phyloP scores from a whole-genome alignment of 2,329 filamentous ascomycete genomes.

The Diaporthe sp. region DNA sequence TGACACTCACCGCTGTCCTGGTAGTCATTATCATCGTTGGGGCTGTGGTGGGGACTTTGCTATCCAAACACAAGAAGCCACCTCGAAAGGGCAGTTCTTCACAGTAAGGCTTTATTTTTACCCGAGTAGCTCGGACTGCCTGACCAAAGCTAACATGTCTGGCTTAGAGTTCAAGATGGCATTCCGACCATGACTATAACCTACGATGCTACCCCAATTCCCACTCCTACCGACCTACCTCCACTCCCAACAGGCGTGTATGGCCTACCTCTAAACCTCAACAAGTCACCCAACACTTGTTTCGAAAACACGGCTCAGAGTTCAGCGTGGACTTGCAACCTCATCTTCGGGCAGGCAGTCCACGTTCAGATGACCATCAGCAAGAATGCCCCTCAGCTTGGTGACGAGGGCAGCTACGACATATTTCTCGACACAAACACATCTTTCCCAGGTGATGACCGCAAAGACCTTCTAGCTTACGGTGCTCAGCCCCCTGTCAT shows the following conservation, averaged over 20 bases:
- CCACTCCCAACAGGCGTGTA: slow-evolving; percentile 66
- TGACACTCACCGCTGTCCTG: slow-evolving; percentile 59
- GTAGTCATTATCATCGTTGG: slow-evolving; percentile 67
- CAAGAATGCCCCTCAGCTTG: slow-evolving; percentile 40
- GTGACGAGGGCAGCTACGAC: slow-evolving; percentile 49
- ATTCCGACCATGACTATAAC: slow-evolving; percentile 48
- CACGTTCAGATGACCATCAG: slow-evolving; percentile 51
- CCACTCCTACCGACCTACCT: slow-evolving; percentile 61
- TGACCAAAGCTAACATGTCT: slow-evolving; percentile 28
- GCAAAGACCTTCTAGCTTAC: slow-evolving; percentile 51
- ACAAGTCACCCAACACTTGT: slow-evolving; percentile 64
- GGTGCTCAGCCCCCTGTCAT: slow-evolving; percentile 65
- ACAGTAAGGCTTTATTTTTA: slow-evolving; percentile 37
- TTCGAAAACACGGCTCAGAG: slow-evolving; percentile 64
- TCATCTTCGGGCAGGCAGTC: slow-evolving; percentile 57
- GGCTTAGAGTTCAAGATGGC: slow-evolving; percentile 35
- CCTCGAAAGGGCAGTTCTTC: slow-evolving; percentile 37
- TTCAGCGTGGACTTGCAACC: slow-evolving; percentile 72
- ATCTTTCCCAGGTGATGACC: slow-evolving; percentile 46
- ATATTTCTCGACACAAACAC: slow-evolving; percentile 52
- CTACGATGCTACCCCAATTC: slow-evolving; percentile 62
- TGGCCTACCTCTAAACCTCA: slow-evolving; percentile 63
- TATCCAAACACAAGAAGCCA: slow-evolving; percentile 47
- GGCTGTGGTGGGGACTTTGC: slow-evolving; percentile 63
- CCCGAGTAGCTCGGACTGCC: not conserved